phyloP scores from a whole-genome alignment of 164 flowering plant species.

The Saururus chinensis region DNA sequence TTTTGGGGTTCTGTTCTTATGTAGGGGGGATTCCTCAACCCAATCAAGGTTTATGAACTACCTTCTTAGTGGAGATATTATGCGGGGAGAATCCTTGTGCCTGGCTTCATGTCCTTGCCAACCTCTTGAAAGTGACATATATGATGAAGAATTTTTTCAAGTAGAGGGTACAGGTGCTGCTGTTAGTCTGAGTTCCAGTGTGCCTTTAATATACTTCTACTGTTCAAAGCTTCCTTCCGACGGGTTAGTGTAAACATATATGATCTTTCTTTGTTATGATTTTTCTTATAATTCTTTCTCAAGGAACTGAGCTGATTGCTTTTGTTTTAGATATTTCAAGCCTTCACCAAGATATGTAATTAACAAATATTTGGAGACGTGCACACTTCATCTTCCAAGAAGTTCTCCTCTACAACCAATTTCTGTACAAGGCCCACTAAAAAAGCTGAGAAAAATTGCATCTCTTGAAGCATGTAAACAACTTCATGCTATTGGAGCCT shows the following conservation, averaged over 20 bases:
- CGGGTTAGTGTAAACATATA: slow-evolving; percentile 32
- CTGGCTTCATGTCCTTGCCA: slow-evolving; percentile 51
- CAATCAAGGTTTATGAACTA: slow-evolving; percentile 34
- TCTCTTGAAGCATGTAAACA: slow-evolving; percentile 77
- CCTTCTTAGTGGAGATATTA: slow-evolving; percentile 52
- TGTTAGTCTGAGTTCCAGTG: slow-evolving; percentile 54
- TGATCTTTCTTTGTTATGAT: neutral
- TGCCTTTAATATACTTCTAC: slow-evolving; percentile 48
- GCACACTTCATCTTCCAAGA: slow-evolving; percentile 61
- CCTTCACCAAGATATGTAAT: slow-evolving; percentile 52
- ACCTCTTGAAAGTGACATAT: slow-evolving; percentile 27
- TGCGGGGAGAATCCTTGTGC: slow-evolving; percentile 56
- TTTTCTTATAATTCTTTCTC: neutral
- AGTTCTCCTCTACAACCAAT: slow-evolving; percentile 58
- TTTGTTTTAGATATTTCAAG: slow-evolving; percentile 51
- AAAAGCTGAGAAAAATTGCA: slow-evolving; percentile 43
- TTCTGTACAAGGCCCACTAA: slow-evolving; percentile 28
- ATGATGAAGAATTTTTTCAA: slow-evolving; percentile 34
- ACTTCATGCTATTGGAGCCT: slow-evolving; percentile 67
- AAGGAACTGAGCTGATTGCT: neutral
- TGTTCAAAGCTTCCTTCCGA: slow-evolving; percentile 89
- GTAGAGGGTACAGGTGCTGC: slow-evolving; percentile 69
- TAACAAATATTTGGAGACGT: slow-evolving; percentile 25
- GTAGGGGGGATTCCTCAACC: slow-evolving; percentile 44
- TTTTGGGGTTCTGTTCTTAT: neutral